Base-by-base conservation (phyloP, 2,329 filamentous ascomycete genomes). In the Coleophoma crateriformis region DNA sequence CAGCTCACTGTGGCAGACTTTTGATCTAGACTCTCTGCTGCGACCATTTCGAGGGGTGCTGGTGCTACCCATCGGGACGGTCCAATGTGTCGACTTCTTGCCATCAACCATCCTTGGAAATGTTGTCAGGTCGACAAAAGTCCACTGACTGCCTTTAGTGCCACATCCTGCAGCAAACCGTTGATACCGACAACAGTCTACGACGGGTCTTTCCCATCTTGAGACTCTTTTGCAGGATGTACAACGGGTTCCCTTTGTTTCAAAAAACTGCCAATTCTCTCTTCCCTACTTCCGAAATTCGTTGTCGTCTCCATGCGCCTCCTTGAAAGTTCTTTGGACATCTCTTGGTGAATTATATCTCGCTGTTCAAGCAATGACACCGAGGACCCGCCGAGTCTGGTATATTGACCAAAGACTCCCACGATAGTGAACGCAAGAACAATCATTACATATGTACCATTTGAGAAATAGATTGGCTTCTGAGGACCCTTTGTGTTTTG, bases 231-330 rank as follows among this genome's bases (percentile, higher is more conserved):
- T n/a, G 54, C 7, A 7, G 47, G 50, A 51, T 55, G 52, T 37
- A 57, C 59, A n/a, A 47, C 33, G 3, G 58, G 58, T 32, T 94
- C 87, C 56, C 89, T 76, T 51, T 87, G 81, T 60, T 82, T 81
- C 51, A 97, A 57, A 62, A 97, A 97, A 48, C 72, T 82, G 57
- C 89, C 79, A 37, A 97, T 84, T 47, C 90, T 77, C 61, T 84
- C 82, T 53, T 87, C 78, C 48, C 79, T 74, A 60, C 69, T 71
- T 63, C 70, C 61, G 66, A 78, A 64, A 35, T 76, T 69, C 46
- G 75, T 73, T 53, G 75, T 71, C 49, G 80, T 72, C 58, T 75
- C 67, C 61, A 77, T 72, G 55, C 78, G 75, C 51, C 73, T 73
- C 46, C 68, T 72, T 62, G 82, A 73, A 43, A 84, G 70, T 51